Conservation (phyloP, 2,329 filamentous ascomycete genomes). For the Colletotrichum sp. region DNA sequence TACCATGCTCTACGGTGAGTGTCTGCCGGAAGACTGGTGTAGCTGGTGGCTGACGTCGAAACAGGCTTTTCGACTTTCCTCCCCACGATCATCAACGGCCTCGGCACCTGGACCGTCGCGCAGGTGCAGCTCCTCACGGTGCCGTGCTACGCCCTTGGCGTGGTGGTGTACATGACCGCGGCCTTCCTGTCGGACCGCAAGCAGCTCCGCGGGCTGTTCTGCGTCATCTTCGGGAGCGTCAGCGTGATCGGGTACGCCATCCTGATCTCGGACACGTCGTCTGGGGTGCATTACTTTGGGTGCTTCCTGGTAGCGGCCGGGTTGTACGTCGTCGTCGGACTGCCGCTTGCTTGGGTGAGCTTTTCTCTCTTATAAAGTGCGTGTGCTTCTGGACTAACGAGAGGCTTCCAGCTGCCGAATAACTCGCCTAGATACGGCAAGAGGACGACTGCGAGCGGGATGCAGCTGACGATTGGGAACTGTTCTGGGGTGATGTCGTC, state of each 20-base stretch:
- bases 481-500: constrained; percentile 60
- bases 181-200: constrained; percentile 72
- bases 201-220: constrained; percentile 59
- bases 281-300: constrained; percentile 44
- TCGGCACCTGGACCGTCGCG: constrained; percentile 56
- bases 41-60: background rate
- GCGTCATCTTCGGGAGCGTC: constrained; percentile 54
- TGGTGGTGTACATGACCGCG: constrained; percentile 69
- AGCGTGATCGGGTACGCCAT: constrained; percentile 64
- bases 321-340: constrained; percentile 65
- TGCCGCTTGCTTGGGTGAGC: constrained; percentile 60
- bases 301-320: constrained; percentile 80
- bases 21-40: too few species aligned
- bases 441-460: constrained; percentile 71
- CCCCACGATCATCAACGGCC: constrained; percentile 67
- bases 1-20: constrained; percentile 72
- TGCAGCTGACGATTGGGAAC: constrained; percentile 76
- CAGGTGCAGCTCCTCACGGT: constrained; percentile 69
- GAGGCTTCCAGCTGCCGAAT: constrained; percentile 44
- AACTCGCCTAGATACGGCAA: constrained; percentile 80
- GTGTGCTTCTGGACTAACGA: background rate
- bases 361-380: background rate
- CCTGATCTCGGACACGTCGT: constrained; percentile 54
- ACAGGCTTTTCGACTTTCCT: constrained; percentile 65
- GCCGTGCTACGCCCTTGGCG: constrained; percentile 69